These are phyloP conservation scores for Cladophialophora immunda DNA, from an alignment of 2,329 filamentous ascomycete genomes.

Conservation along the genomic window DNA sequence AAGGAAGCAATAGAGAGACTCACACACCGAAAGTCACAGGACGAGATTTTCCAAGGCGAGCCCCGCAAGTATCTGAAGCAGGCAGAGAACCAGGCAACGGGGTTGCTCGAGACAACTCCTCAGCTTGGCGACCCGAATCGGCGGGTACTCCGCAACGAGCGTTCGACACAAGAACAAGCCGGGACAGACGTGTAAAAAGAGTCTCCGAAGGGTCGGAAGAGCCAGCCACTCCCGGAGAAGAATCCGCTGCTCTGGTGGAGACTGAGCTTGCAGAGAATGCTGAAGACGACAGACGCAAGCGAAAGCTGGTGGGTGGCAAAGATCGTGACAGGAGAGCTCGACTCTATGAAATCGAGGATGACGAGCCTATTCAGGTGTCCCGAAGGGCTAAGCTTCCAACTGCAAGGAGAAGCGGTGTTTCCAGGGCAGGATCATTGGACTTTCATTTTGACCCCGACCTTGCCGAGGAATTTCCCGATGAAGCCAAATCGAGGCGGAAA, in stretches of 20 bases:
- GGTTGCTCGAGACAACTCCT: slow-evolving; percentile 2
- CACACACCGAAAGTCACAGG: neutral
- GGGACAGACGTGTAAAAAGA: slow-evolving; percentile 3
- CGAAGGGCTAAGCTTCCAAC: slow-evolving; percentile 4
- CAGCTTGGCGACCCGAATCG: slow-evolving; percentile 10
- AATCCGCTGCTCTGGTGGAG: slow-evolving; percentile 44
- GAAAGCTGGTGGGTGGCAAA: slow-evolving; percentile 19
- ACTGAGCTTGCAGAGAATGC: slow-evolving; percentile 44
- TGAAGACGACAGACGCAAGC: slow-evolving; percentile 16
- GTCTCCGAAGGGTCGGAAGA: neutral
- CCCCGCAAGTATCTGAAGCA: neutral
- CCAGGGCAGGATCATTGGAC: slow-evolving; percentile 19
- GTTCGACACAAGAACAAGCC: neutral
- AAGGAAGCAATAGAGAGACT: neutral
- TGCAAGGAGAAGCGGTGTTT: slow-evolving; percentile 16
- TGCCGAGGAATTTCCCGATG: slow-evolving; percentile 49
- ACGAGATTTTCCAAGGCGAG: neutral
- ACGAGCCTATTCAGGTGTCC: slow-evolving; percentile 19
- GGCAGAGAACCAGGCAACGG: neutral
- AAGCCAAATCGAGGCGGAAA: slow-evolving; percentile 31
- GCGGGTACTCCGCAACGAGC: neutral
- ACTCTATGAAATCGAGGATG: slow-evolving; percentile 35
- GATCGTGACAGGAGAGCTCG: slow-evolving; percentile 31
- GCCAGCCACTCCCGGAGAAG: neutral
- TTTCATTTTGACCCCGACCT: slow-evolving; percentile 44